Conservation (phyloP, 2,329 filamentous ascomycete genomes). For the Aspergillus proliferans region DNA sequence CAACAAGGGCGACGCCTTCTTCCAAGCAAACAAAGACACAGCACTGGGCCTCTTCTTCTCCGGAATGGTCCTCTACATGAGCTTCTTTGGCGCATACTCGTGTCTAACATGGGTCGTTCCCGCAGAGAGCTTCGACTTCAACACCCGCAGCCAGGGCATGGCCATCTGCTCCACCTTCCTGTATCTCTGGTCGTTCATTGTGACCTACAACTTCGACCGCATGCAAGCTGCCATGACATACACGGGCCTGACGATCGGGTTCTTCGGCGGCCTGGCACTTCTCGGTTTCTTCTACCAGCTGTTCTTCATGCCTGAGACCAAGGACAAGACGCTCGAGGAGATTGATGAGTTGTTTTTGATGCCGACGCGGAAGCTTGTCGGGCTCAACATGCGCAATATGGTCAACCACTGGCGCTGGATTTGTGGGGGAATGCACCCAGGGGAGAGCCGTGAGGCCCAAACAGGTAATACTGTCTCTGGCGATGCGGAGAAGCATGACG, state of each 20-base stretch:
- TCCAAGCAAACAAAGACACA: not conserved
- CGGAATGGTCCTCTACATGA: conserved; percentile 56
- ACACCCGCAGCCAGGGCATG: conserved; percentile 68
- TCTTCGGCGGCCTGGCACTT: conserved; percentile 68
- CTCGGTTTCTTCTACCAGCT: conserved; percentile 67
- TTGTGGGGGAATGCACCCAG: conserved; percentile 8
- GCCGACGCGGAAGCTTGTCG: conserved; percentile 58
- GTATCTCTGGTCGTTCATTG: conserved; percentile 65
- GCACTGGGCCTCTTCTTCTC: conserved; percentile 59
- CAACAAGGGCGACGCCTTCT: conserved; percentile 37
- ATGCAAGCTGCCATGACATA: conserved; percentile 64
- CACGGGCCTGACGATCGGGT: conserved; percentile 62
- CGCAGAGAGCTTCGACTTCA: conserved; percentile 65
- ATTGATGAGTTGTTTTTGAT: conserved; percentile 62
- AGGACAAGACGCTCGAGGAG: conserved; percentile 64
- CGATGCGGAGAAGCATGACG: not conserved
- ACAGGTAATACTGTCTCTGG: conserved; percentile 18
- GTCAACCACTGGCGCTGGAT: conserved; percentile 17
- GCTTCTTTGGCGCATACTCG: conserved; percentile 62
- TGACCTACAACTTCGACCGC: conserved; percentile 67
- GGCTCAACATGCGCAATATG: conserved; percentile 48
- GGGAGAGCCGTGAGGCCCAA: conserved; percentile 23
- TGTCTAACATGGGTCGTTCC: conserved; percentile 62
- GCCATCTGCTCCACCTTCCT: conserved; percentile 61
- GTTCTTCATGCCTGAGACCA: conserved; percentile 70